Evolutionary conservation across 1,284 basidiomycete genomes (phyloP), one percentile per base, ranked within the genome.

Genomic region (Malassezia caprae): DNA sequence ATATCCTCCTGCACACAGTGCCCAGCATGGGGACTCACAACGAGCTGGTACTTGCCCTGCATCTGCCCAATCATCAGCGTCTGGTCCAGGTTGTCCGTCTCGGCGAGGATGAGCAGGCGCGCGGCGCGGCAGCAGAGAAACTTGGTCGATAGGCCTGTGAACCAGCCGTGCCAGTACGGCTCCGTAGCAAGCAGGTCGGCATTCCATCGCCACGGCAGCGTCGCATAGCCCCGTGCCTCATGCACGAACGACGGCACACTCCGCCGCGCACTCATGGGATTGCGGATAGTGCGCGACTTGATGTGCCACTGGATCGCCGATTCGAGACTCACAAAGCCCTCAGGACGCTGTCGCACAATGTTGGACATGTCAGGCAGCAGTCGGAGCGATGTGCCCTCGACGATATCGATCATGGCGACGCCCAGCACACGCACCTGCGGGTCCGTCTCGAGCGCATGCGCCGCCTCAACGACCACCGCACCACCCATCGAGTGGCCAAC

Each of bases 61-160:
- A 98, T 96, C 76, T 98, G 93, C 0, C 90, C 94, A 46, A 98
- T 91, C 86, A 94, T 96, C 37, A 98, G 80, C 62, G 88, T 84
- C 63, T 83, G 86, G 73, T 98, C 94, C 2, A 98, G 81, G 8
- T 90, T 79, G 67, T 98, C 93, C 8, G 90, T 85, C 0, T 91
- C 91, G 0, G 94, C 93, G 11, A 98, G 80, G 3, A 96, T 81
- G 27, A 98, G 81, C 26, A 98, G 76, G 13, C 90, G 83, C 0
- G 90, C 90, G 0, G 87, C 82, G 15, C 84, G 81, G 0, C 84
- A 82, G 0, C 79, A 74, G 3, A 96, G 78, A 76, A 98, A 98
- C 23, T 81, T 80, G 17, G 77, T 76, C 3, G 88, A 91, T 0
- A 98, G 79, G 0, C 85, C 85, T 3, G 79, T 78, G 76, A 96